A percentile compares a stretch with the other conserved stretches of the same genome.
Conservation (phyloP, 2,329 filamentous ascomycete species). For the Cercospora sp. region DNA sequence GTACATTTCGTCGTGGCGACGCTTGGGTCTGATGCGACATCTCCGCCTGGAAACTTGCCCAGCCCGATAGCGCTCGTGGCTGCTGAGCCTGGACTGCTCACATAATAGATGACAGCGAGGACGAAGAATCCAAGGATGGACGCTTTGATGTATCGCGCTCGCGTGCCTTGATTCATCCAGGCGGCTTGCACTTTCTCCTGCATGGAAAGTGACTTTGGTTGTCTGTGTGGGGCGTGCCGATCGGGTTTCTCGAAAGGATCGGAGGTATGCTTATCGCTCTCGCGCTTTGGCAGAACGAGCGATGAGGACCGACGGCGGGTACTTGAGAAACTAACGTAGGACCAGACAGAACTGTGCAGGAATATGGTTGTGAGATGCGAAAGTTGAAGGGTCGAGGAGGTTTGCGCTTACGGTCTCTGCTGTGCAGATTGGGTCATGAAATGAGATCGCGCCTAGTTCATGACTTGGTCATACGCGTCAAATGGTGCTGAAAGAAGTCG, state of each 20-base stretch:
- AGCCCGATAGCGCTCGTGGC: conserved; percentile 19
- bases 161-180: conserved; percentile 63
- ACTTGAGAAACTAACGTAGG: conserved; percentile 50
- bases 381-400: neutral
- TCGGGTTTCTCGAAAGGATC: conserved; percentile 52
- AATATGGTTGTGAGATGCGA: neutral
- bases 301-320: conserved; percentile 55
- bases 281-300: conserved; percentile 48
- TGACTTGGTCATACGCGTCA: neutral
- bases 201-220: conserved; percentile 37
- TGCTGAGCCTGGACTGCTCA: conserved; percentile 45
- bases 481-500: neutral
- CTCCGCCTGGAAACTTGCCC: conserved; percentile 39
- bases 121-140: conserved; percentile 60
- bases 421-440: conserved; percentile 11
- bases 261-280: conserved; percentile 33
- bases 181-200: conserved; percentile 43
- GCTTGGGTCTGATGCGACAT: conserved; percentile 55
- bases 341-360: conserved; percentile 46
- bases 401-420: conserved; percentile 11
- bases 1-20: conserved; percentile 74
- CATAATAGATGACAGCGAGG: conserved; percentile 58
- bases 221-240: conserved; percentile 38
- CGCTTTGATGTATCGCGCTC: conserved; percentile 61
- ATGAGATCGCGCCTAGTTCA: conserved; percentile 5